phyloP scores from a whole-genome alignment of 1,284 basidiomycete species.

The Polyporus tsugae region DNA sequence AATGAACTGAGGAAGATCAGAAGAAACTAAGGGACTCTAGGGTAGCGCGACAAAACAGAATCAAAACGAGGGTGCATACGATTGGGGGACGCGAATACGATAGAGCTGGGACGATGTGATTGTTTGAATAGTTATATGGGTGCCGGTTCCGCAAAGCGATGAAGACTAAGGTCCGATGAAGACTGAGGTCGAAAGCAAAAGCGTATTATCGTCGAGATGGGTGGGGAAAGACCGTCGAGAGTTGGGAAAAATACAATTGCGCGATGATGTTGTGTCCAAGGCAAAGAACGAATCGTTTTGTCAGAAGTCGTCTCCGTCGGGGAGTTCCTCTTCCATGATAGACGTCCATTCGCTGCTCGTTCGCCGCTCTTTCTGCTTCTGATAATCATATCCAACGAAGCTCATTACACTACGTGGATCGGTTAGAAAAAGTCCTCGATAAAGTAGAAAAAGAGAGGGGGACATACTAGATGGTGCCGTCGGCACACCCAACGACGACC shows the following conservation, averaged over 20 bases:
- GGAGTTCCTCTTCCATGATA: conserved; percentile 27
- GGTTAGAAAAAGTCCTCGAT: neutral
- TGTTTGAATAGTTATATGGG: neutral
- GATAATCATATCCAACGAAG: conserved; percentile 75
- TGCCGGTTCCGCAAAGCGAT: neutral
- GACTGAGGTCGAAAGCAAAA: neutral
- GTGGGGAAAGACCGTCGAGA: neutral
- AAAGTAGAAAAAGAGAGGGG: conserved; percentile 19
- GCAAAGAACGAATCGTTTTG: conserved; percentile 1
- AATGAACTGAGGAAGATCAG: neutral
- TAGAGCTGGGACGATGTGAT: neutral
- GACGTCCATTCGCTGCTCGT: conserved; percentile 21
- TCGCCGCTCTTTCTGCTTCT: conserved; percentile 36
- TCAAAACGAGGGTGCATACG: conserved; percentile 18
- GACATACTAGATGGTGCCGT: conserved; percentile 87
- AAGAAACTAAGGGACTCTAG: conserved; percentile 38
- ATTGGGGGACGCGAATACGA: conserved; percentile 6
- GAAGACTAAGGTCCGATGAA: neutral
- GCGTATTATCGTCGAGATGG: neutral
- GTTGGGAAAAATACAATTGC: neutral
- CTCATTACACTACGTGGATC: conserved; percentile 66
- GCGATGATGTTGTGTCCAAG: neutral
- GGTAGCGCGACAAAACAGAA: conserved; percentile 8
- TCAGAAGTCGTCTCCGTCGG: conserved; percentile 19
- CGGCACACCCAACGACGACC: conserved; percentile 86